Evolutionary conservation across 257 asterid species (phyloP).

Genomic region (Solanum rostratum): DNA sequence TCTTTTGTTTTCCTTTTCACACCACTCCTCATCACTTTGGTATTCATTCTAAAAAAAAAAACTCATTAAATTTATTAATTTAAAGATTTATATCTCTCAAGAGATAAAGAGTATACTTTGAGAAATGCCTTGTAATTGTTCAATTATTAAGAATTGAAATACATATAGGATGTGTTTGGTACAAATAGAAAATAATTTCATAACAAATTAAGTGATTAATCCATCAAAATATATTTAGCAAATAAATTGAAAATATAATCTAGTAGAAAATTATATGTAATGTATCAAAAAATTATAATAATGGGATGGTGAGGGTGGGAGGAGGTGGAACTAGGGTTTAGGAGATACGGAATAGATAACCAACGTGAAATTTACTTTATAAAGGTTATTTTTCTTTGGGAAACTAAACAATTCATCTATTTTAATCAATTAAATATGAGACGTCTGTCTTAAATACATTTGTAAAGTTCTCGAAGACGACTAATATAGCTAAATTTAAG

Average conservation of each 20-base stretch:
- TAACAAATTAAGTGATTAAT: too few species aligned
- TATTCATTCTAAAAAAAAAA: not conserved
- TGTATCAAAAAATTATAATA: not conserved
- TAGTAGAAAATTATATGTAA: not conserved
- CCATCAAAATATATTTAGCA: not conserved
- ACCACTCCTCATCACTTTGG: not conserved
- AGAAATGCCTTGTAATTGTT: not conserved
- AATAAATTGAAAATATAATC: not conserved
- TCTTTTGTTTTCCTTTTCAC: not conserved
- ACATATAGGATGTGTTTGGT: not conserved
- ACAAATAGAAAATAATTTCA: too few species aligned
- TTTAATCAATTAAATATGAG: too few species aligned
- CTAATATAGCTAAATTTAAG: too few species aligned
- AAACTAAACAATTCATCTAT: not conserved
- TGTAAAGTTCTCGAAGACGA: not conserved
- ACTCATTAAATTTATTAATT: not conserved
- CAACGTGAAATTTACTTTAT: not conserved
- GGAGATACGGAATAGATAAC: not conserved
- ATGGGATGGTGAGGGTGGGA: not conserved
- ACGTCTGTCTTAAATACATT: not conserved
- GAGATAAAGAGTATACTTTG: not conserved
- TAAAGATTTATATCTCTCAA: not conserved
- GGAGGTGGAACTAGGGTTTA: not conserved
- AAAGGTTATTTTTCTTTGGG: not conserved
- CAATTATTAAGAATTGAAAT: not conserved